phyloP scores from a whole-genome alignment of 1,284 basidiomycete species.

The Microbotryum saponariae region DNA sequence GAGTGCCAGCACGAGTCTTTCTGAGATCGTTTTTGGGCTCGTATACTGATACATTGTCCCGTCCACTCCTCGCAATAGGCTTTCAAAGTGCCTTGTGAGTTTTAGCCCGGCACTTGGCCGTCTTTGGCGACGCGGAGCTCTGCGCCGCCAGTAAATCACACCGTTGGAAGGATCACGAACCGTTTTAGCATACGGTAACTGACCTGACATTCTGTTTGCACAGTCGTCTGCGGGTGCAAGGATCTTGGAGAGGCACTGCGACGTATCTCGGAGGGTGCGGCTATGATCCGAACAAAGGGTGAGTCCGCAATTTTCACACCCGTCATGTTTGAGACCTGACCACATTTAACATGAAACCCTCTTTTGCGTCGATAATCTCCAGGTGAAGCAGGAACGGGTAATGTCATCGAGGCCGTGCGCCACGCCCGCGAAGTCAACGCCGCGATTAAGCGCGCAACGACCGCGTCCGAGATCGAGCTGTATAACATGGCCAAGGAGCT shows the following conservation, averaged over 20 bases:
- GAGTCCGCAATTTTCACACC: constrained; percentile 42
- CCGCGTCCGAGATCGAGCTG: constrained; percentile 78
- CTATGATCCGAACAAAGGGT: constrained; percentile 91
- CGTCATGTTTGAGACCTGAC: too few species aligned
- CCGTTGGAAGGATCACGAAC: too few species aligned
- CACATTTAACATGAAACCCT: too few species aligned
- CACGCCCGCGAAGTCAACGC: constrained; percentile 76
- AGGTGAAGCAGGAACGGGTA: constrained; percentile 78
- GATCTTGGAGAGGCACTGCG: constrained; percentile 77
- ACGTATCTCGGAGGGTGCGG: constrained; percentile 93
- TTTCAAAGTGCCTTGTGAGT: constrained; percentile 48
- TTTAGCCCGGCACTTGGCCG: too few species aligned
- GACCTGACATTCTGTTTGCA: background rate
- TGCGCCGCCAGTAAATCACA: too few species aligned
- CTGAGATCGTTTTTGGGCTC: background rate
- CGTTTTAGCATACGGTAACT: too few species aligned
- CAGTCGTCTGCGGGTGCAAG: constrained; percentile 52
- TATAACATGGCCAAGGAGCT: constrained; percentile 91
- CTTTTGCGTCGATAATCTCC: background rate
- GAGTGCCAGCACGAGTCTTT: background rate
- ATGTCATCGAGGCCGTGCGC: constrained; percentile 92
- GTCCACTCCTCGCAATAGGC: constrained; percentile 2
- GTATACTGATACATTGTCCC: background rate
- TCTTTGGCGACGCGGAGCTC: too few species aligned
- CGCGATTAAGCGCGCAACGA: constrained; percentile 75